Percentiles rank a stretch among this genome's conserved stretches.
These are phyloP conservation scores for Colletotrichum sp. DNA, from an alignment of 2,329 filamentous ascomycete species.

Conservation along the genomic window DNA sequence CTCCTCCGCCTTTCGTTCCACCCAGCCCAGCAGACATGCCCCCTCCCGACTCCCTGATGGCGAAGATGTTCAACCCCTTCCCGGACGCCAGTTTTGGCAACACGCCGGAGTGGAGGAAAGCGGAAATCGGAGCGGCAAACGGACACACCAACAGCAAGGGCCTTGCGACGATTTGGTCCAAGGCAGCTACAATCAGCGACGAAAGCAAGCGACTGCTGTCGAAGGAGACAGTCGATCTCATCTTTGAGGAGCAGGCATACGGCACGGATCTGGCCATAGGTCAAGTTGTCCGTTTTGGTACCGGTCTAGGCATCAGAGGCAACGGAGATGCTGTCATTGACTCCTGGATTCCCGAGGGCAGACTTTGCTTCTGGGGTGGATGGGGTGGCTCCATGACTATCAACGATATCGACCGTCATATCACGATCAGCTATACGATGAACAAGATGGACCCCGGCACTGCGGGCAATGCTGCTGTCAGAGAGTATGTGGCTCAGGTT, in stretches of 20 bases:
- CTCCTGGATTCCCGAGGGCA: conserved; percentile 35
- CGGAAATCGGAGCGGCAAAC: conserved; percentile 46
- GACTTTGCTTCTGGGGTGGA: conserved; percentile 43
- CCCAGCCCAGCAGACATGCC: conserved; percentile 15
- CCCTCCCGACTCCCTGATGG: conserved; percentile 26
- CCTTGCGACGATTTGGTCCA: conserved; percentile 43
- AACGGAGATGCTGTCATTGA: conserved; percentile 26
- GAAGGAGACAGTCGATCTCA: conserved; percentile 42
- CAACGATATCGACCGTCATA: conserved; percentile 43
- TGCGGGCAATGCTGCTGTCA: background rate
- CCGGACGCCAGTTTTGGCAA: conserved; percentile 21
- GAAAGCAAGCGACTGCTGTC: conserved; percentile 37
- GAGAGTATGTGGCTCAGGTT: conserved; percentile 2
- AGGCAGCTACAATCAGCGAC: conserved; percentile 22
- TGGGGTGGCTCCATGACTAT: conserved; percentile 48
- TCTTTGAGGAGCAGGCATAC: conserved; percentile 46
- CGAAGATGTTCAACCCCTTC: conserved; percentile 28
- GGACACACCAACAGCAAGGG: conserved; percentile 50
- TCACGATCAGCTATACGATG: conserved; percentile 50
- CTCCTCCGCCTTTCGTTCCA: conserved; percentile 17
- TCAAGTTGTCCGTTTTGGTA: conserved; percentile 39
- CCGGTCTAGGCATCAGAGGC: conserved; percentile 42
- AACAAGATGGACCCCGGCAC: conserved; percentile 40
- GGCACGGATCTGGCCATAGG: conserved; percentile 44
- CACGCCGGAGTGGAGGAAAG: conserved; percentile 36